Evolutionary conservation across 139 green algal species (phyloP).

Genomic region (Chlorella sorokiniana): DNA sequence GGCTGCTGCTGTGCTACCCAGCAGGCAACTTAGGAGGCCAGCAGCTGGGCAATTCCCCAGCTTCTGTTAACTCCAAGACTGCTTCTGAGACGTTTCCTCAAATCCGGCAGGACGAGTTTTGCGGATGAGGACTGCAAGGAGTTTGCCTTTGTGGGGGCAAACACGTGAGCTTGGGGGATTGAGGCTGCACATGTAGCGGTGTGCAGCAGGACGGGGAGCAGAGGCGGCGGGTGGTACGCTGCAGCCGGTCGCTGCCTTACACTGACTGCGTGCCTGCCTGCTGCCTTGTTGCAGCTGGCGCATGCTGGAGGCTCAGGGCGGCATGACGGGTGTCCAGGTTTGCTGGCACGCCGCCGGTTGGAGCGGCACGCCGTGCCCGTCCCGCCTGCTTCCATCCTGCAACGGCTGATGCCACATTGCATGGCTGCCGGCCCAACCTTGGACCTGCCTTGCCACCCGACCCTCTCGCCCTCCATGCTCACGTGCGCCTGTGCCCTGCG

Average conservation of each 20-base stretch:
- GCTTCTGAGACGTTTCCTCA: too few species aligned
- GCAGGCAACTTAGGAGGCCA: too few species aligned
- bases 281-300: conserved; percentile 24
- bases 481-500: not conserved
- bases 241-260: too few species aligned
- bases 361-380: not conserved
- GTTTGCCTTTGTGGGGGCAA: conserved; percentile 30
- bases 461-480: too few species aligned
- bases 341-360: not conserved
- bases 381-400: too few species aligned
- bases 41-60: too few species aligned
- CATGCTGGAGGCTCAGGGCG: conserved; percentile 36
- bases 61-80: too few species aligned
- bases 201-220: not conserved
- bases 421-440: too few species aligned
- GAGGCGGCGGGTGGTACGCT: not conserved
- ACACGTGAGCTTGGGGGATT: conserved; percentile 14
- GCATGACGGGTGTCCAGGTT: not conserved
- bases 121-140: not conserved
- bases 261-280: not conserved
- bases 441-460: too few species aligned
- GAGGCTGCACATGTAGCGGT: too few species aligned
- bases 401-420: not conserved
- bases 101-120: not conserved
- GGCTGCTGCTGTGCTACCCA: too few species aligned